Conservation (phyloP, 2,329 filamentous ascomycete species). For the Stromatinia cepivora region DNA sequence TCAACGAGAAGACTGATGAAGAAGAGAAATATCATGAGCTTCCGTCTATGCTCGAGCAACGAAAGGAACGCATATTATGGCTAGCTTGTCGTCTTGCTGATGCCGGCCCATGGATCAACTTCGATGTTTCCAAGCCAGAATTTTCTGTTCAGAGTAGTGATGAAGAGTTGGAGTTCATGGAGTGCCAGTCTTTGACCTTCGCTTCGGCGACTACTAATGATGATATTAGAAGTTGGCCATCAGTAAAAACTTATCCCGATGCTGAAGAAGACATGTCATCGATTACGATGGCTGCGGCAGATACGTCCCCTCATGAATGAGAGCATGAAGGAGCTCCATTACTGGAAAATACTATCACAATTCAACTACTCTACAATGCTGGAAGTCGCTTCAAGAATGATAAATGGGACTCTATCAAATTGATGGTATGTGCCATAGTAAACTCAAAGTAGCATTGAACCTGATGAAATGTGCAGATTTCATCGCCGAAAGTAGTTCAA, state of each 20-base stretch:
- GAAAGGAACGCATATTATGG: slow-evolving; percentile 36
- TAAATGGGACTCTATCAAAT: background rate
- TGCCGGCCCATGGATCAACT: slow-evolving; percentile 20
- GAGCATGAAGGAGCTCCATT: no score
- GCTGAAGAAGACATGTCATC: slow-evolving; percentile 23
- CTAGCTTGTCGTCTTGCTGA: slow-evolving; percentile 28
- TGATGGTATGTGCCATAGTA: slow-evolving; percentile 14
- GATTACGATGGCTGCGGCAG: slow-evolving; percentile 12
- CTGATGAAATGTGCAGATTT: slow-evolving; percentile 8
- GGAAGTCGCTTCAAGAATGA: background rate
- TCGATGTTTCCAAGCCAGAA: slow-evolving; percentile 17
- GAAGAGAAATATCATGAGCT: slow-evolving; percentile 37
- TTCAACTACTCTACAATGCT: background rate
- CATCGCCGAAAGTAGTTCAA: background rate
- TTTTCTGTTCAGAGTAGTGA: slow-evolving; percentile 17
- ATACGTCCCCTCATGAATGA: slow-evolving; percentile 10
- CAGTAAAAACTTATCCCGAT: background rate
- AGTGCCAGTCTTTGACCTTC: slow-evolving; percentile 17
- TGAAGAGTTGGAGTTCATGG: slow-evolving; percentile 5
- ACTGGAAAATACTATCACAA: background rate
- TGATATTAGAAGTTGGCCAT: slow-evolving; percentile 13
- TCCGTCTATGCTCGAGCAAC: slow-evolving; percentile 35
- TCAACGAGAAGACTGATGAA: slow-evolving; percentile 33
- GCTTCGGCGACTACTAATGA: slow-evolving; percentile 13
- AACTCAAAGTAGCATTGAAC: background rate